Percentiles rank a stretch among this genome's conserved stretches.
Conservation (phyloP, 2,329 filamentous ascomycete species). For the Fusarium equiseti region DNA sequence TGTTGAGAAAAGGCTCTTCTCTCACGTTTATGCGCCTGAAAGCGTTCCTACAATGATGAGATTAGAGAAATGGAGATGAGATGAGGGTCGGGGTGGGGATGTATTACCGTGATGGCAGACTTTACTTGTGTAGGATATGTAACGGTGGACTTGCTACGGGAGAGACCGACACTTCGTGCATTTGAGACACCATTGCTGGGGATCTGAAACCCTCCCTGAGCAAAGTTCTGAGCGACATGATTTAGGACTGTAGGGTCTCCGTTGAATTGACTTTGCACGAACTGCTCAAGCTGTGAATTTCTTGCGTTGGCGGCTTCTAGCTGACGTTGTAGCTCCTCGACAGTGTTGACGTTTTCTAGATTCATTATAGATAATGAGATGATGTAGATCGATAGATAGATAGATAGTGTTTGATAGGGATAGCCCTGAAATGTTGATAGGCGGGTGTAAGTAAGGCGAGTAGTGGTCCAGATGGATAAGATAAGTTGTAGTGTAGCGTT, state of each 20-base stretch:
- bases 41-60: conserved; percentile 28
- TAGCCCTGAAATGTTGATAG: conserved; percentile 26
- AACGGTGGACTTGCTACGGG: conserved; percentile 48
- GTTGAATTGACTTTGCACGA: conserved; percentile 39
- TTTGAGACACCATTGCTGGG: conserved; percentile 37
- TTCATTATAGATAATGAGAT: conserved; percentile 36
- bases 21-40: conserved; percentile 39
- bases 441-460: conserved; percentile 35
- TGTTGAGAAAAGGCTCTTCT: conserved; percentile 49
- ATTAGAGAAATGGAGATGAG: conserved; percentile 28
- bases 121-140: conserved; percentile 45
- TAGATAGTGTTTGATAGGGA: conserved; percentile 5
- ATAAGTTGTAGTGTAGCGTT: conserved; percentile 11
- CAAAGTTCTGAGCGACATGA: conserved; percentile 33
- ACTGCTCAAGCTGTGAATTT: conserved; percentile 43
- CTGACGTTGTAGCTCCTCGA: conserved; percentile 47
- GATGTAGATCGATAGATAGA: conserved; percentile 6
- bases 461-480: neutral
- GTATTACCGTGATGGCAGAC: conserved; percentile 41
- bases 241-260: conserved; percentile 37
- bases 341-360: conserved; percentile 39
- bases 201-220: conserved; percentile 34
- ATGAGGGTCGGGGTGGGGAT: conserved; percentile 1
- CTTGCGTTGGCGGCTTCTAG: conserved; percentile 39
- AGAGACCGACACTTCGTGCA: conserved; percentile 41